phyloP scores from a whole-genome alignment of 176 grass and related monocot species.

The Olyra latifolia region DNA sequence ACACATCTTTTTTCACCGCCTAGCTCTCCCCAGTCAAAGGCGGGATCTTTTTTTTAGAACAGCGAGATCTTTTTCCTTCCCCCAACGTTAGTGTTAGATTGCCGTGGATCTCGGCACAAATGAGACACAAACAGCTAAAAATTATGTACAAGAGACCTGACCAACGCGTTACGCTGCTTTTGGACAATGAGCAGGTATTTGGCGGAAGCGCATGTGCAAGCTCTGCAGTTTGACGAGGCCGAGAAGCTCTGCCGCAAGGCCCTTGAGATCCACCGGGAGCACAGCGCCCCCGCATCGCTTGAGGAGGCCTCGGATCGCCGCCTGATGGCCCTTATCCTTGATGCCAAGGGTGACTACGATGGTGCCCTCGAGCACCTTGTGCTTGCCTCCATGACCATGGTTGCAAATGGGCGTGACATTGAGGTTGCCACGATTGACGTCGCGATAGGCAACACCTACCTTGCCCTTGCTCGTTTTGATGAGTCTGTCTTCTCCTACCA shows the following conservation, averaged over 20 bases:
- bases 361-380: conserved; percentile 93
- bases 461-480: conserved; percentile 86
- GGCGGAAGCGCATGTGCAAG: conserved; percentile 90
- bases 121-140: background rate
- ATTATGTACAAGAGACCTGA: background rate
- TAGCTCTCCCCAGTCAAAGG: background rate
- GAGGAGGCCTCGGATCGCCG: conserved; percentile 95
- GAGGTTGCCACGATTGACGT: conserved; percentile 89
- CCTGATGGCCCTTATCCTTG: conserved; percentile 88
- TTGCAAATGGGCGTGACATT: conserved; percentile 72
- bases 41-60: background rate
- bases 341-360: conserved; percentile 90
- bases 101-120: background rate
- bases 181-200: conserved; percentile 61
- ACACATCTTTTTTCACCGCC: background rate
- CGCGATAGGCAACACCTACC: conserved; percentile 81
- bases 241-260: conserved; percentile 89
- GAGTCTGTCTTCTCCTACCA: conserved; percentile 99
- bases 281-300: conserved; percentile 79
- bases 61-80: too few species aligned
- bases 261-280: conserved; percentile 85
- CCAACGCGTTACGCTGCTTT: background rate
- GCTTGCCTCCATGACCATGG: conserved; percentile 93
- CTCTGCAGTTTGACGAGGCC: conserved; percentile 91
- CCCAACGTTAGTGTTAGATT: background rate